Conservation (phyloP, 31 red algal genomes). For the Odonthalia washingtoniensis region DNA sequence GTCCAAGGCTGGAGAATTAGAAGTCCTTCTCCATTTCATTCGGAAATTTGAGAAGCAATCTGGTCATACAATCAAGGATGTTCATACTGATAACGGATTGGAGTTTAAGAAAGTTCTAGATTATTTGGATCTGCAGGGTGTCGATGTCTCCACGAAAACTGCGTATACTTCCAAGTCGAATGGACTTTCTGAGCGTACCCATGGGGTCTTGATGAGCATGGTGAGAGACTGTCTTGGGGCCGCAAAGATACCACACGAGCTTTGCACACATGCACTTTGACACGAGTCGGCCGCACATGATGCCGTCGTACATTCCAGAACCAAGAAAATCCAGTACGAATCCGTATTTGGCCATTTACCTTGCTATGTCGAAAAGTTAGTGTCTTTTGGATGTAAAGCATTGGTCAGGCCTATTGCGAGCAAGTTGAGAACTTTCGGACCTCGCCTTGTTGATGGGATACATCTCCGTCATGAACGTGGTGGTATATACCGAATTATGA, state of each 20-base stretch:
- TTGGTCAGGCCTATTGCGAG: neutral
- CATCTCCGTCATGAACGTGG: conserved; percentile 3
- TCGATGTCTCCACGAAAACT: neutral
- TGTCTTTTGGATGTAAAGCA: conserved; percentile 28
- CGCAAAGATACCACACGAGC: neutral
- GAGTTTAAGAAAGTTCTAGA: no score
- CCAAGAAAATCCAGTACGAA: neutral
- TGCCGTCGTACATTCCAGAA: neutral
- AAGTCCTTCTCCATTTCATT: neutral
- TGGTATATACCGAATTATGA: conserved; percentile 38
- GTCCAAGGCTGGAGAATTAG: conserved; percentile 29
- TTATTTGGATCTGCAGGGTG: no score
- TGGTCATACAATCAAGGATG: neutral
- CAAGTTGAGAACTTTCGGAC: neutral
- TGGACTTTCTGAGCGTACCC: conserved; percentile 46
- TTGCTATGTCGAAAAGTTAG: neutral
- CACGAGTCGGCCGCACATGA: neutral
- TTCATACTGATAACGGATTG: conserved; percentile 41
- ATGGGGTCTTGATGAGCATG: neutral
- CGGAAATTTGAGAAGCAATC: conserved; percentile 47
- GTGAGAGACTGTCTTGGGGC: neutral
- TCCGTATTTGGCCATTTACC: neutral
- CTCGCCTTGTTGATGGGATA: neutral
- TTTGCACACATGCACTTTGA: conserved; percentile 14
- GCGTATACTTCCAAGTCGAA: conserved; percentile 46